Percentiles rank a stretch among this genome's conserved stretches.
phyloP scores from a whole-genome alignment of 2,329 filamentous ascomycete species.

The Clarireedia monteithiana region DNA sequence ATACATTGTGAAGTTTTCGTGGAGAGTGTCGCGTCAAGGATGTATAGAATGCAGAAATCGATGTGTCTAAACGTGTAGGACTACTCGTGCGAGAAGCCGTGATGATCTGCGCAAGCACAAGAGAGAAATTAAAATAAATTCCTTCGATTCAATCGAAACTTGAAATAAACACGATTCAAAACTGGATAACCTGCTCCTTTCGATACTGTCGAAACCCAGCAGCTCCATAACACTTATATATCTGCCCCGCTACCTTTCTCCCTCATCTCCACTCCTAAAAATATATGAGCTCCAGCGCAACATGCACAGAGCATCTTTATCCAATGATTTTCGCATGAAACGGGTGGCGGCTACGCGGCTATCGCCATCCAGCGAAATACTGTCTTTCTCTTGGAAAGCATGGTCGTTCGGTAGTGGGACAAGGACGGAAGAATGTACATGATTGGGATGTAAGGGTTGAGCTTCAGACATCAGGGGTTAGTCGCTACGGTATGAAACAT shows the following conservation, averaged over 20 bases:
- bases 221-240: background rate
- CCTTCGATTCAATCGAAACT: background rate
- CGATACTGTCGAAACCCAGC: background rate
- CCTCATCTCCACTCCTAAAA: background rate
- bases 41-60: background rate
- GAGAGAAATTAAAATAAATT: background rate
- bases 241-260: background rate
- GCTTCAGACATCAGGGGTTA: background rate
- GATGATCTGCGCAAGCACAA: background rate
- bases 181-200: background rate
- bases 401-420: background rate
- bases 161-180: background rate
- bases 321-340: background rate
- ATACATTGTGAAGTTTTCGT: background rate
- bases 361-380: background rate
- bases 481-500: background rate
- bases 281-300: background rate
- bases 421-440: background rate
- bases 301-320: background rate
- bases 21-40: background rate
- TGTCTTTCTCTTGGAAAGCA: too few species aligned
- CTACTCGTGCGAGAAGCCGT: background rate
- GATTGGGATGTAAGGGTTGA: background rate
- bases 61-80: too few species aligned
- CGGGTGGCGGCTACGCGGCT: background rate